Base-by-base conservation (phyloP, 441 rosid genomes). In the Syzygium malaccense region DNA sequence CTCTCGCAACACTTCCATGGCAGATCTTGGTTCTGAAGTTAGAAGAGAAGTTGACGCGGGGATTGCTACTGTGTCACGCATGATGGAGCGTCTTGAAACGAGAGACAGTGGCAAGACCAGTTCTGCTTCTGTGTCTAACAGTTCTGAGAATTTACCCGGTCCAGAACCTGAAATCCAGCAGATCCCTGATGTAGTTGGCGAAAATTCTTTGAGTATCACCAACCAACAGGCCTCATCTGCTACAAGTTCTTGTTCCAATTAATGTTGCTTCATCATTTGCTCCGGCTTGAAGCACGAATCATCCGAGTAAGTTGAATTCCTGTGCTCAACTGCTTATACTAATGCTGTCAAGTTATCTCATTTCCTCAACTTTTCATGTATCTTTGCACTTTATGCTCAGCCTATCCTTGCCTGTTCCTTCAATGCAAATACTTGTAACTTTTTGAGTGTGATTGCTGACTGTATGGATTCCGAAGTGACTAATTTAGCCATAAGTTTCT, bases 31-130 rank as follows among this genome's bases (percentile, higher is more conserved):
- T 87, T 91, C 95, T 86, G 96, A 95, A 89, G 96, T 92, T 87
- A 92, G 93, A 91, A 93, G 94, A 92, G 98, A 94, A 91, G 95
- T 92, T 56, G 92, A 91, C 89, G 93, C 95, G 26, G 98, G 96
- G 89, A 92, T 95, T 88, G 94, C 96, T 87, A 92, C 95, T 62
- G 95, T 95, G 58, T 96, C 98, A 49, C 93, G 86, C 86, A 94
- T 94, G 95, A 95, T 96, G 94, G 98, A 93, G 90, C 92, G 86
- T 75, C 92, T 95, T 58, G 96, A 95, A 86, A 91, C 93, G 62
- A 75, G 90, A 91, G 93, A 93, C 41, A 48, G 87, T 23, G 86
- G 48, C 79, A 88, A 90, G 86, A 90, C 89, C 33, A 57, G 88
- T 87, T 49, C 88, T 86, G 88, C 92, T 89, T 92, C 95, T 85